Conservation (phyloP, 805 yeast genomes). For the Candida suzukii region DNA sequence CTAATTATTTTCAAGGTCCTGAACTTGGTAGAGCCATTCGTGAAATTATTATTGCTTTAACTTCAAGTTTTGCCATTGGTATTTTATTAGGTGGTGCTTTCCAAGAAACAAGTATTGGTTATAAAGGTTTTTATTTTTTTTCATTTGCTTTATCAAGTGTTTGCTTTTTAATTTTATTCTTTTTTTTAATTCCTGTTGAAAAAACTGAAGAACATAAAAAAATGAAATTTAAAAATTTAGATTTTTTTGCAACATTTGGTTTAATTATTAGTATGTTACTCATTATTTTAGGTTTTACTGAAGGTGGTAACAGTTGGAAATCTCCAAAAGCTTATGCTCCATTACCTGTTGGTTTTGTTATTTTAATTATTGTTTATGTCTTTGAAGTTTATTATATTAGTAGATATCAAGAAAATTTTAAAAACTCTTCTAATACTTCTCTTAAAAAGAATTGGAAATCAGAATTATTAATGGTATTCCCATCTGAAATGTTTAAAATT, state of each 20-base stretch:
- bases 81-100: conserved; percentile 39
- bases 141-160: conserved; percentile 25
- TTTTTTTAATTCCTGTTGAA: conserved; percentile 21
- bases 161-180: conserved; percentile 11
- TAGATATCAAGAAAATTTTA: conserved; percentile 6
- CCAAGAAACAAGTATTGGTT: conserved; percentile 28
- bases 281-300: conserved; percentile 36
- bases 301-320: conserved; percentile 38
- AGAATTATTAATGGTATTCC: conserved; percentile 13
- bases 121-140: conserved; percentile 31
- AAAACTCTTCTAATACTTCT: background rate
- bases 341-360: conserved; percentile 28
- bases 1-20: conserved; percentile 14
- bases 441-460: conserved; percentile 8
- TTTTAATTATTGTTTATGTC: conserved; percentile 18
- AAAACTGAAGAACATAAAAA: conserved; percentile 13
- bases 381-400: conserved; percentile 23
- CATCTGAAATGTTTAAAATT: conserved; percentile 12
- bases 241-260: conserved; percentile 20
- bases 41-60: conserved; percentile 11
- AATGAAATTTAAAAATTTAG: conserved; percentile 26
- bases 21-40: conserved; percentile 9
- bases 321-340: conserved; percentile 35
- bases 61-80: conserved; percentile 32
- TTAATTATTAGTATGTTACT: conserved; percentile 30